A percentile compares a stretch with the other conserved stretches of the same genome.
These are phyloP conservation scores for Peniophora sp. DNA, from an alignment of 1,284 basidiomycete genomes.

Conservation along the genomic window DNA sequence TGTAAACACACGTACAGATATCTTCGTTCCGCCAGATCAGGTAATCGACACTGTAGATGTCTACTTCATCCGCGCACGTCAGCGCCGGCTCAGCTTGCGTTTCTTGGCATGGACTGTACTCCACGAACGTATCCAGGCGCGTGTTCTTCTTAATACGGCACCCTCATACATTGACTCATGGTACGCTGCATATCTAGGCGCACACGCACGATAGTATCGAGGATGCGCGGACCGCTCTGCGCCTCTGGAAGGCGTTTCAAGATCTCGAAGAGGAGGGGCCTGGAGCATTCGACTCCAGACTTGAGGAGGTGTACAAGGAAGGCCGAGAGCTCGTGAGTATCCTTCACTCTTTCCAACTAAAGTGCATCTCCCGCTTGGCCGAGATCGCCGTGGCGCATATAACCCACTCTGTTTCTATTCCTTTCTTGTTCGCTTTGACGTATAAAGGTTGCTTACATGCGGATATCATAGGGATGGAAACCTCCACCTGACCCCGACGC, in stretches of 20 bases:
- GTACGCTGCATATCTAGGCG: conserved; percentile 20
- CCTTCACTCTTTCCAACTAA: background rate
- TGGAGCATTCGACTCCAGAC: conserved; percentile 71
- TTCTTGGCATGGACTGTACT: conserved; percentile 94
- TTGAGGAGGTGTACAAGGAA: conserved; percentile 77
- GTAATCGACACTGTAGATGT: conserved; percentile 97
- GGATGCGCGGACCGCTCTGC: conserved; percentile 85
- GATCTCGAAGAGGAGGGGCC: conserved; percentile 65
- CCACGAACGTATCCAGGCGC: conserved; percentile 77
- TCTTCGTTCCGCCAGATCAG: conserved; percentile 91
- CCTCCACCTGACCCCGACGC: too few species aligned
- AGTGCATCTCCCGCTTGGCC: too few species aligned
- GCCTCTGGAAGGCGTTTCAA: conserved; percentile 81
- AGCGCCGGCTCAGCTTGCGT: conserved; percentile 85
- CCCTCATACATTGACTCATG: too few species aligned
- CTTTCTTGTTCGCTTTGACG: too few species aligned
- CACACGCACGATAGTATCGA: conserved; percentile 96
- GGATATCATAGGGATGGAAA: too few species aligned
- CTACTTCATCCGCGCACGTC: conserved; percentile 77
- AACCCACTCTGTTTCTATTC: too few species aligned
- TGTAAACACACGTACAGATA: conserved; percentile 46
- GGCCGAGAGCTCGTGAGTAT: conserved; percentile 60
- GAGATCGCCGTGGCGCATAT: too few species aligned
- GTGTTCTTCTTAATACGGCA: too few species aligned
- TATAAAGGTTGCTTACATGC: too few species aligned